Base-by-base conservation (phyloP, 306 rosid genomes). In the Citrullus amarus region DNA sequence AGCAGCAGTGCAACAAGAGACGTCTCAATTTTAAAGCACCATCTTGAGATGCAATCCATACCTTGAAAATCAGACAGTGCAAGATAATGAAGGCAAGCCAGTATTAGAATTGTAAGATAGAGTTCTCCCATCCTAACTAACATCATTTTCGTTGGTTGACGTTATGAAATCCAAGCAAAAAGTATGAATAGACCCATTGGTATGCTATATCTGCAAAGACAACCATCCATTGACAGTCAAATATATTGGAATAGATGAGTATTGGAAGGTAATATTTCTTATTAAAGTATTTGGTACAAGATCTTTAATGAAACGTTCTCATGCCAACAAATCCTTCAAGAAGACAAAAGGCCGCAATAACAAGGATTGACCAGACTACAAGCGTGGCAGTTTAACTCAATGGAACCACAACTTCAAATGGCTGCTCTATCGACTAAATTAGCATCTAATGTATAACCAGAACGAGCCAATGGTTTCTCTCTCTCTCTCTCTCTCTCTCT, bases 41-140 rank as follows among this genome's bases (percentile, higher is more conserved):
- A 65, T 74, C 80, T 25, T 3, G 79, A 81, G 36, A 57, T 57
- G 56, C 57, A 32, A 73, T 73, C 11, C 44, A 54, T 89, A 95
- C 99, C 99, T 92, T 95, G 97, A 25, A 59, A 6, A 87, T 95
- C 97, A 70, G 97, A 67, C 78, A 86, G 46, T 41, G 78, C 99
- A 78, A 85, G 81, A 56, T 93, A 87, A 75, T 68, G 84, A 60
- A 89, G 81, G 91, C 84, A 90, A 81, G 90, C 81, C 78, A 89
- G 83, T 57, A 86, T 54, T 82, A 89, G 74, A 77, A 85, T 67
- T 66, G 80, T 78, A 82, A 87, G 62, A 78, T 86, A 28, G 78
- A 82, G 66, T 78, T 82, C 44, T 51, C 81, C 86, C 97, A 95
- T 95, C 80, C 84, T 86, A 86, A 82, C 44, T 50, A 71, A 8